A percentile compares a stretch with the other conserved stretches of the same genome.
Conservation (phyloP, 176 grass and related monocot species). For the Echinochloa phyllopogon region DNA sequence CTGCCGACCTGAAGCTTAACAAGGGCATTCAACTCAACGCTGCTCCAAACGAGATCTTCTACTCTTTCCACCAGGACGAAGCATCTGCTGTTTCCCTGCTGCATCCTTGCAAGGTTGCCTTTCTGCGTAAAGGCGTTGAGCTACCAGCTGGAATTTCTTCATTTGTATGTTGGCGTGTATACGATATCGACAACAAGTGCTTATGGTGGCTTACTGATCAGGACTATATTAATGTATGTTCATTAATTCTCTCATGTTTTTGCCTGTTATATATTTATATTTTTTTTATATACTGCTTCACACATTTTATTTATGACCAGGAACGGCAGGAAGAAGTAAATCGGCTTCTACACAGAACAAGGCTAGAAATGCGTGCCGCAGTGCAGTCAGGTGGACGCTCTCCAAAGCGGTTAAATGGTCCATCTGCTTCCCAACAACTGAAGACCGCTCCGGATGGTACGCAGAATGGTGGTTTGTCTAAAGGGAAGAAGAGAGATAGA, state of each 20-base stretch:
- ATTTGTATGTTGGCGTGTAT: slow-evolving; percentile 81
- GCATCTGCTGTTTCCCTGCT: slow-evolving; percentile 80
- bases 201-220: slow-evolving; percentile 96
- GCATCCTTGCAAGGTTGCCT: slow-evolving; percentile 93
- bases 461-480: slow-evolving; percentile 68
- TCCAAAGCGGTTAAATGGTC: slow-evolving; percentile 68
- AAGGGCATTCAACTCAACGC: slow-evolving; percentile 67
- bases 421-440: slow-evolving; percentile 61
- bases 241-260: slow-evolving; percentile 13
- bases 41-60: slow-evolving; percentile 86
- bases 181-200: slow-evolving; percentile 88
- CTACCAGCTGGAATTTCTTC: slow-evolving; percentile 72
- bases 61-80: slow-evolving; percentile 88
- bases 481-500: slow-evolving; percentile 90
- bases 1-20: slow-evolving; percentile 73
- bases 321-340: slow-evolving; percentile 91
- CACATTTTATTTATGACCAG: slow-evolving; percentile 54
- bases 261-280: slow-evolving; percentile 40
- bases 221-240: slow-evolving; percentile 94
- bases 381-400: slow-evolving; percentile 81
- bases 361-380: slow-evolving; percentile 91
- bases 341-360: slow-evolving; percentile 67
- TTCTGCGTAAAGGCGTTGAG: slow-evolving; percentile 78
- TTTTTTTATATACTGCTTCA: slow-evolving; percentile 16
- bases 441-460: slow-evolving; percentile 63